These are phyloP conservation scores for Termitomyces sp. DNA, from an alignment of 768 basidiomycete species.

Conservation along the genomic window DNA sequence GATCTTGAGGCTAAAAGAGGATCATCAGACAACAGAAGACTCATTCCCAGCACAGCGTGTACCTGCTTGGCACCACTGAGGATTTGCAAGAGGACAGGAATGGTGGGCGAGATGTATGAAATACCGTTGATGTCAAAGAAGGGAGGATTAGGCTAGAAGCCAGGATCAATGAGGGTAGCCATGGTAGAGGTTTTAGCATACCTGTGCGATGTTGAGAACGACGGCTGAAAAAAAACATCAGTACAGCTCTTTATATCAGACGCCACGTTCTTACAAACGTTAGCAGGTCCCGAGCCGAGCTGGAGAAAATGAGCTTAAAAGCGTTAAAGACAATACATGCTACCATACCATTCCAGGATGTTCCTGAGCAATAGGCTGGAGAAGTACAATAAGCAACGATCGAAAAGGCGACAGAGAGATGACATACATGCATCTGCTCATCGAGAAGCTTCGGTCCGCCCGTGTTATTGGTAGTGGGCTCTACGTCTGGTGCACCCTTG, in stretches of 20 bases:
- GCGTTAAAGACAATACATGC: neutral
- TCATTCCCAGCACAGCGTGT: neutral
- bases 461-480: conserved; percentile 20
- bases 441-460: conserved; percentile 16
- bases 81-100: conserved; percentile 50
- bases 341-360: conserved; percentile 11
- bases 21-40: neutral
- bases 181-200: neutral
- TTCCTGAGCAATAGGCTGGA: conserved; percentile 14
- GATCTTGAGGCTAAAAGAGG: conserved; percentile 28
- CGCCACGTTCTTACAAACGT: conserved; percentile 11
- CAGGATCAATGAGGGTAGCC: neutral
- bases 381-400: neutral
- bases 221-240: conserved; percentile 7
- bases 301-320: neutral
- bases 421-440: conserved; percentile 20
- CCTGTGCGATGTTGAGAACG: conserved; percentile 17
- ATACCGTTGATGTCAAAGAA: conserved; percentile 28
- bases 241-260: neutral
- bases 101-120: conserved; percentile 32
- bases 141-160: conserved; percentile 21
- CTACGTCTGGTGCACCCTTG: conserved; percentile 20
- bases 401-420: neutral
- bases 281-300: conserved; percentile 15
- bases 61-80: conserved; percentile 37